Base-by-base conservation (phyloP, 2,329 filamentous ascomycete species). In the Exophiala sideris region DNA sequence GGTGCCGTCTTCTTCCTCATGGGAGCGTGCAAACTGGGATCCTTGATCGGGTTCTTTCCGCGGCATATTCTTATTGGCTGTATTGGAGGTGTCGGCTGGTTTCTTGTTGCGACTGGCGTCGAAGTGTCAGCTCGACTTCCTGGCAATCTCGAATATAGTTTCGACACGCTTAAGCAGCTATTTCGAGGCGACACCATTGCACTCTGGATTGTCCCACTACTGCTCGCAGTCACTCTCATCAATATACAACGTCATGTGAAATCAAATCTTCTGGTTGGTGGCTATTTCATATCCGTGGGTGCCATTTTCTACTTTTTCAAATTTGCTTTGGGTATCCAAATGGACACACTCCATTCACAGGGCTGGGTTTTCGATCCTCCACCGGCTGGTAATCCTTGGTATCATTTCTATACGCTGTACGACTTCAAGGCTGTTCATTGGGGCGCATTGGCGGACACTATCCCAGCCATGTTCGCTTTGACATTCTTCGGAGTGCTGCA, bases 401-500 rank as follows among this genome's bases (percentile, higher is more conserved):
- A 94, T 82, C 91, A 94, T 68, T 99, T 99, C 66, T 99, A 96
- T 73, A 95, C 90, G 0, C 81, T 97, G 45, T 99, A 96, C 72
- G 86, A 94, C 66, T 89, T 96, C 65, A 78, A 85, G 45, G 78
- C 86, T 20, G 87, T 97, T 2, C 82, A 91, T 63, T 96, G 89
- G 88, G 79, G 80, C 41, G 94, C 92, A 2, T 80, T 99, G 45
- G 74, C 79, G n/a, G 85, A 91, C 65, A 91, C 88, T 1, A 80
- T 96, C 29, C 94, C 94, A 1, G 91, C 94, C 29, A 97, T 99
- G 89, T 85, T 99, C 65, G 94, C 94, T 0, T 75, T 99, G 57
- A 97, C 94, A 0, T 99, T 99, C 76, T 99, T 99, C 65, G 94
- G 94, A 48, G 87, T 99, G 52, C 81, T 99, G 2, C 94, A 99